phyloP scores from a whole-genome alignment of 179 eudicot species.

The Amaranthus tricolor region DNA sequence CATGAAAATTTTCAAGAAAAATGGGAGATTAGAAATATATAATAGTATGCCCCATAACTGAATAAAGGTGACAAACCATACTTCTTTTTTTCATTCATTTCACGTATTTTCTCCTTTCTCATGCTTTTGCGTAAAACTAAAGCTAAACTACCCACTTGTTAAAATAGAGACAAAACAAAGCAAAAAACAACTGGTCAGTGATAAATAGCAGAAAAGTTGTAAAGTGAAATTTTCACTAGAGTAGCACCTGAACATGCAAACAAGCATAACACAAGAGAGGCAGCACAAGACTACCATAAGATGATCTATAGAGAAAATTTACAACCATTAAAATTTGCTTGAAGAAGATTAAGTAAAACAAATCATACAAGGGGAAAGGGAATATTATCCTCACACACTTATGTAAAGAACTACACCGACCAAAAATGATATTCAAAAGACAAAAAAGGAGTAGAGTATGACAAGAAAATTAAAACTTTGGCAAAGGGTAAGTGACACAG shows the following conservation, averaged over 20 bases:
- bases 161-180: neutral
- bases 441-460: neutral
- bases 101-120: neutral
- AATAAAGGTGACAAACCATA: neutral
- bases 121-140: neutral
- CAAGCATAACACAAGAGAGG: neutral
- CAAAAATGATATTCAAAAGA: neutral
- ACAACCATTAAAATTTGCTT: neutral
- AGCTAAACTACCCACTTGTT: neutral
- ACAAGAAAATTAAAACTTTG: neutral
- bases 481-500: neutral
- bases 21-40: neutral
- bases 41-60: no score
- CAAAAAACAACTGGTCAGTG: neutral
- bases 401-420: neutral
- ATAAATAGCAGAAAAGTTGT: no score
- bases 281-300: neutral
- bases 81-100: neutral
- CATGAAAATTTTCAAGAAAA: neutral
- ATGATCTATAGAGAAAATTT: neutral
- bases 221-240: neutral
- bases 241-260: neutral
- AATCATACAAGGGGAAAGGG: neutral
- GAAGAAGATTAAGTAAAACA: neutral
- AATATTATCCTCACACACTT: neutral